Evolutionary conservation across 2,329 filamentous ascomycete genomes (phyloP).

Genomic region (Endoconidiophora polonica): DNA sequence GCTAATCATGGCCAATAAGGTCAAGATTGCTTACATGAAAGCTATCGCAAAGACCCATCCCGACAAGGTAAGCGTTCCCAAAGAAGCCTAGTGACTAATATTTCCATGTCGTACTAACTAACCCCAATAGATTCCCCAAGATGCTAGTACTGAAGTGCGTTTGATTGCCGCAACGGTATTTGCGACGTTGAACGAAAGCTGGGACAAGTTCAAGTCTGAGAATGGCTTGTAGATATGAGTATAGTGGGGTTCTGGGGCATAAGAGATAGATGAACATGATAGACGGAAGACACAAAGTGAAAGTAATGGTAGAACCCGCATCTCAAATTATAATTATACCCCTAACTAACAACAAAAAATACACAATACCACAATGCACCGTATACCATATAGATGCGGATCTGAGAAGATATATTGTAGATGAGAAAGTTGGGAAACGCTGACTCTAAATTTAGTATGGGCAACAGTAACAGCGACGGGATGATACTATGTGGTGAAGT

Average conservation of each 20-base stretch:
- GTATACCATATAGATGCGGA: not conserved
- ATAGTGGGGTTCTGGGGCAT: not conserved
- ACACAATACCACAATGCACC: not conserved
- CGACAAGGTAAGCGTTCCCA: slow-evolving; percentile 61
- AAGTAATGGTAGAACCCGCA: not conserved
- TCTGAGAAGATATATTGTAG: not conserved
- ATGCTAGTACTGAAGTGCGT: slow-evolving; percentile 46
- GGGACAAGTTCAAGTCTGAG: slow-evolving; percentile 56
- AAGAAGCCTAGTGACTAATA: not conserved
- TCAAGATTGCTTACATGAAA: slow-evolving; percentile 98
- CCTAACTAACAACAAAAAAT: not conserved
- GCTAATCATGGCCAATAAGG: slow-evolving; percentile 79
- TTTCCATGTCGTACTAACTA: slow-evolving; percentile 5
- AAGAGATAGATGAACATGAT: not conserved
- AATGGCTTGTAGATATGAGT: slow-evolving; percentile 37
- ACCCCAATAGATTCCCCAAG: slow-evolving; percentile 38
- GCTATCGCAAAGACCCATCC: slow-evolving; percentile 97
- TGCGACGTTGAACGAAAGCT: slow-evolving; percentile 52
- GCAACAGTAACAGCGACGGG: not conserved
- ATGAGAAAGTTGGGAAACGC: not conserved
- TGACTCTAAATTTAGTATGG: not conserved
- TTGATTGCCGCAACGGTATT: slow-evolving; percentile 52
- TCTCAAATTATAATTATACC: slow-evolving; percentile 11
- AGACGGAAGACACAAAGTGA: not conserved
- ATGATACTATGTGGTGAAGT: not conserved